These are phyloP conservation scores for Infundibulicybe gibba DNA, from an alignment of 768 basidiomycete species.

Conservation along the genomic window DNA sequence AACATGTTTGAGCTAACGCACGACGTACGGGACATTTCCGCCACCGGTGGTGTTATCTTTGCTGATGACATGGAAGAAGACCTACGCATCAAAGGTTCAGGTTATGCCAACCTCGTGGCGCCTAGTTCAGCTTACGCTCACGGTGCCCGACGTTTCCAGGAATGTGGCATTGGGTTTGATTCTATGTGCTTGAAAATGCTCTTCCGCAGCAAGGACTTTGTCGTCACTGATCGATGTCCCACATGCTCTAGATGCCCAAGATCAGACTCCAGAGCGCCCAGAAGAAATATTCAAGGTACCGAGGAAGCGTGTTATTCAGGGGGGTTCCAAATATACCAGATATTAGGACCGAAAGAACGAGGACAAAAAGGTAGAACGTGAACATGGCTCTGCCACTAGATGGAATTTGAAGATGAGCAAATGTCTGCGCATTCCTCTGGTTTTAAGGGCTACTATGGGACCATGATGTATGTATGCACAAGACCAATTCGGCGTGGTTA, in stretches of 20 bases:
- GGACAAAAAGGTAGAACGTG: too few relatives aligned
- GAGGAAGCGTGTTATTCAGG: too few relatives aligned
- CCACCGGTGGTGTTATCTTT: background rate
- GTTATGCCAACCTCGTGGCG: background rate
- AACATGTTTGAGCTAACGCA: background rate
- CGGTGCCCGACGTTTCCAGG: conserved; percentile 8
- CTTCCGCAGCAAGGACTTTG: conserved; percentile 18
- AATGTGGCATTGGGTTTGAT: background rate
- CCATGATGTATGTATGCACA: too few relatives aligned
- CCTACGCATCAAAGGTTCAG: background rate
- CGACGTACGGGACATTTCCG: background rate
- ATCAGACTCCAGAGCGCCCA: too few relatives aligned
- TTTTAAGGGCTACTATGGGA: too few relatives aligned
- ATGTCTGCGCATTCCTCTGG: too few relatives aligned
- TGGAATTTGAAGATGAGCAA: too few relatives aligned
- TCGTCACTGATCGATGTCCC: conserved; percentile 20
- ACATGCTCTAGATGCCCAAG: conserved; percentile 13
- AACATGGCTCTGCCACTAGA: too few relatives aligned
- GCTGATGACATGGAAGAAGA: background rate
- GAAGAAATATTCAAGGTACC: too few relatives aligned
- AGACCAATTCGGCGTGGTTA: too few relatives aligned
- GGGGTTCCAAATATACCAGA: too few relatives aligned
- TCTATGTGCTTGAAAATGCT: conserved; percentile 21
- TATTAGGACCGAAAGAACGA: too few relatives aligned
- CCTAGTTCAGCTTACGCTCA: background rate